Conservation (phyloP, 306 rosid species). For the Cotoneaster glaucophyllus region DNA sequence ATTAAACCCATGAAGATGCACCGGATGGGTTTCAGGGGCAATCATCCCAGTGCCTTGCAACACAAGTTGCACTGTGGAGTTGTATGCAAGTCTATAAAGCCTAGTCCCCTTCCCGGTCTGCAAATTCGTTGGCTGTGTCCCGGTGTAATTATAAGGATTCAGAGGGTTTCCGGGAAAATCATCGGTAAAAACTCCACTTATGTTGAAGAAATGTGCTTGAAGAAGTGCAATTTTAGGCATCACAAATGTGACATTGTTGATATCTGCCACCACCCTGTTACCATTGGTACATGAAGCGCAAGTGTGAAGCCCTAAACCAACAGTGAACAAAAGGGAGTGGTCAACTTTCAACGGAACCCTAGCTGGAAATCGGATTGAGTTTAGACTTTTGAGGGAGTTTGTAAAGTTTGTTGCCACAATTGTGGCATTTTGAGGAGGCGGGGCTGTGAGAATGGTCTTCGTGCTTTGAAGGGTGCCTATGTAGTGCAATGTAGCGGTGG, state of each 20-base stretch:
- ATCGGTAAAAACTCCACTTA: slow-evolving; percentile 61
- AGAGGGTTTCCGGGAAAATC: slow-evolving; percentile 70
- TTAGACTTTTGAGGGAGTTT: slow-evolving; percentile 55
- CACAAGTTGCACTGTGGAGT: slow-evolving; percentile 66
- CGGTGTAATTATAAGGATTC: slow-evolving; percentile 49
- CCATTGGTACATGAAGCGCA: slow-evolving; percentile 52
- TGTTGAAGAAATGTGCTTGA: slow-evolving; percentile 77
- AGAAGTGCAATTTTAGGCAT: slow-evolving; percentile 73
- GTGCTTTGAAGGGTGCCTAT: slow-evolving; percentile 30
- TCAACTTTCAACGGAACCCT: slow-evolving; percentile 58
- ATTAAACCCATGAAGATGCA: slow-evolving; percentile 83
- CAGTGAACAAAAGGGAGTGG: slow-evolving; percentile 68
- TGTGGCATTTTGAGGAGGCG: slow-evolving; percentile 61
- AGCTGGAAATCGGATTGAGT: slow-evolving; percentile 54
- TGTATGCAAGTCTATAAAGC: slow-evolving; percentile 64
- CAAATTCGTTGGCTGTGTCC: slow-evolving; percentile 46
- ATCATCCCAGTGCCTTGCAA: slow-evolving; percentile 83
- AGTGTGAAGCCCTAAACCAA: slow-evolving; percentile 66
- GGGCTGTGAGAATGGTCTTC: slow-evolving; percentile 39
- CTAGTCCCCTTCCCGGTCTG: slow-evolving; percentile 56
- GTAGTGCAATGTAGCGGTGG: slow-evolving; percentile 62
- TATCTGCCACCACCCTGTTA: slow-evolving; percentile 53
- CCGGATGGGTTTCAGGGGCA: slow-evolving; percentile 74
- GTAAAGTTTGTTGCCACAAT: slow-evolving; percentile 39
- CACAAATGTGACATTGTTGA: slow-evolving; percentile 71